These are phyloP conservation scores for Ramaria sp. DNA, from an alignment of 768 basidiomycete species.

Conservation along the genomic window DNA sequence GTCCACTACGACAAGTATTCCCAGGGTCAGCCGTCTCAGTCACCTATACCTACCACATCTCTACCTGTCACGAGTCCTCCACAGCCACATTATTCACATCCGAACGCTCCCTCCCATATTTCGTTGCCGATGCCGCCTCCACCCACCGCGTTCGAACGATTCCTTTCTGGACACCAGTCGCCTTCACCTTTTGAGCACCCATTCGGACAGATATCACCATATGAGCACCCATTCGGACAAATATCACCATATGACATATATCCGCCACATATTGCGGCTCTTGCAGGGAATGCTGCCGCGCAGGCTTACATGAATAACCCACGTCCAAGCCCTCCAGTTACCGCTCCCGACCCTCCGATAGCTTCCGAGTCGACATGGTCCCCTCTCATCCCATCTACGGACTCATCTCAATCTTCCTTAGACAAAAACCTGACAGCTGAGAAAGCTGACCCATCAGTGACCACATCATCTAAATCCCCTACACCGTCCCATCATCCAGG, in stretches of 20 bases:
- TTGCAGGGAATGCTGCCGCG: conserved; percentile 5
- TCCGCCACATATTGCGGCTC: conserved; percentile 2
- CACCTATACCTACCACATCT: conserved; percentile 8
- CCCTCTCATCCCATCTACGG: not conserved
- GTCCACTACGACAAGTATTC: conserved; percentile 87
- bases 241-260: conserved; percentile 26
- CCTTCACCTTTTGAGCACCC: conserved; percentile 24
- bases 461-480: conserved; percentile 12
- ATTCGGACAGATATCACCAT: conserved; percentile 27
- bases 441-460: not conserved
- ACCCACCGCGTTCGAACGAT: conserved; percentile 16
- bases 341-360: not conserved
- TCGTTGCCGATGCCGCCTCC: conserved; percentile 5
- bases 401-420: not conserved
- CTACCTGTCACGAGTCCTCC: not conserved
- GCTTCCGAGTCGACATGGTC: not conserved
- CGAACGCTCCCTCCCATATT: not conserved
- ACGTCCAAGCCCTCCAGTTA: not conserved
- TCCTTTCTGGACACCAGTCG: conserved; percentile 24
- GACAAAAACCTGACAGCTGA: not conserved
- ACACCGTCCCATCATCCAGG: conserved; percentile 42
- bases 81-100: not conserved
- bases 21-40: conserved; percentile 21
- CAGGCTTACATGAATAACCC: conserved; percentile 1
- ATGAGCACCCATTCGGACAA: conserved; percentile 27